phyloP scores from a whole-genome alignment of 2,329 filamentous ascomycete species.

The Parascedosporium putredinis region DNA sequence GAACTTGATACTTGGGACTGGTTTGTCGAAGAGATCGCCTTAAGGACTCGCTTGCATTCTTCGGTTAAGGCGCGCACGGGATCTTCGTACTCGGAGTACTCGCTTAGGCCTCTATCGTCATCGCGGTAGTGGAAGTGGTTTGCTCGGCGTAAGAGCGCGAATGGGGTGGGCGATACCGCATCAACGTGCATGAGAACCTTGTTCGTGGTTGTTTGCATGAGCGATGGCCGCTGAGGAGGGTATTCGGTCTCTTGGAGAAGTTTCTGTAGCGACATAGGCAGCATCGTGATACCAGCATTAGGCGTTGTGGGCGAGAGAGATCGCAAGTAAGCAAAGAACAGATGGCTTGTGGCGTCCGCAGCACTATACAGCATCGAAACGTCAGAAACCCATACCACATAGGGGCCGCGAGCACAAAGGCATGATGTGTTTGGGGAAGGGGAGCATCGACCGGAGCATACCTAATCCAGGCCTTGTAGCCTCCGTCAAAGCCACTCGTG shows the following conservation, averaged over 20 bases:
- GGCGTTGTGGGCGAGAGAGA: conserved; percentile 76
- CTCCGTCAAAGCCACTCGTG: conserved; percentile 85
- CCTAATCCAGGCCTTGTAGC: conserved; percentile 81
- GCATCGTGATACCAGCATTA: conserved; percentile 67
- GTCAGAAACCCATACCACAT: conserved; percentile 21
- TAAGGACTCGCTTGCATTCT: conserved; percentile 84
- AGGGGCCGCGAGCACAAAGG: neutral
- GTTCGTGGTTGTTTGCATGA: conserved; percentile 71
- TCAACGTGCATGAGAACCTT: conserved; percentile 97
- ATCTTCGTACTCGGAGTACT: conserved; percentile 82
- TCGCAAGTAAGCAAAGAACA: conserved; percentile 95
- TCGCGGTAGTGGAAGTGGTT: conserved; percentile 95
- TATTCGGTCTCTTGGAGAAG: conserved; percentile 90
- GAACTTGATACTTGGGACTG: conserved; percentile 66
- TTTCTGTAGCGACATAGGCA: conserved; percentile 85
- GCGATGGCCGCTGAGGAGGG: conserved; percentile 65
- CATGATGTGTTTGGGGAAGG: neutral
- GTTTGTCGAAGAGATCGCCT: conserved; percentile 78
- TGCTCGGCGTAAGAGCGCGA: conserved; percentile 77
- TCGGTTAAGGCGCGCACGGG: conserved; percentile 81
- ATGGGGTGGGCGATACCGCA: conserved; percentile 86
- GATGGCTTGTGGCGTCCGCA: conserved; percentile 88
- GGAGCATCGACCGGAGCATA: conserved; percentile 28
- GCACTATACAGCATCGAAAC: conserved; percentile 42
- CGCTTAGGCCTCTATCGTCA: conserved; percentile 71